Conservation (phyloP, 306 rosid genomes). For the Castanea sativa region DNA sequence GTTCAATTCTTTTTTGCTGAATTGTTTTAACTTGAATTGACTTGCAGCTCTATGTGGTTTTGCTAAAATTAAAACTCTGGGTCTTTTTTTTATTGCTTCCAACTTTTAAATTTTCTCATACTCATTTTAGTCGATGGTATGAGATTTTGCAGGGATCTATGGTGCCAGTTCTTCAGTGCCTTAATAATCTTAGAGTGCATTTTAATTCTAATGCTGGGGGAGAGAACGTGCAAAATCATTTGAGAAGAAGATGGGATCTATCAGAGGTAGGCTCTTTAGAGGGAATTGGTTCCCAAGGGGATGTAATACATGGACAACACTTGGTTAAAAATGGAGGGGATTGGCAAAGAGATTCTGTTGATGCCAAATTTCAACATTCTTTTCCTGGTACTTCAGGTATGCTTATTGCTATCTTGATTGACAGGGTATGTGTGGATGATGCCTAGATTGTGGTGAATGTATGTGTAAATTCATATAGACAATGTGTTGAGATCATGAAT, state of each 20-base stretch:
- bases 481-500: not conserved
- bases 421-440: not conserved
- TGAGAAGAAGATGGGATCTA: slow-evolving; percentile 69
- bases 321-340: slow-evolving; percentile 20
- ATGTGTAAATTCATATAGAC: not conserved
- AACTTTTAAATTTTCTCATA: slow-evolving; percentile 16
- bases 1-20: slow-evolving; percentile 15
- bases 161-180: slow-evolving; percentile 80
- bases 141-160: slow-evolving; percentile 73
- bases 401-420: slow-evolving; percentile 2
- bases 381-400: slow-evolving; percentile 47
- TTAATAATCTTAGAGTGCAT: slow-evolving; percentile 64
- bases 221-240: slow-evolving; percentile 46
- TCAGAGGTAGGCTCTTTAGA: slow-evolving; percentile 43
- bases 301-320: slow-evolving; percentile 14
- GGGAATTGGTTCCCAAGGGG: slow-evolving; percentile 36
- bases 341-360: not conserved
- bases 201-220: slow-evolving; percentile 56
- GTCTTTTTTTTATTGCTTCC: not conserved
- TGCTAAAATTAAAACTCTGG: slow-evolving; percentile 9
- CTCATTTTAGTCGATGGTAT: slow-evolving; percentile 29
- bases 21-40: slow-evolving; percentile 15
- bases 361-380: slow-evolving; percentile 37
- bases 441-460: not conserved
- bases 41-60: slow-evolving; percentile 16